phyloP scores from a whole-genome alignment of 345 rosid genomes.

The Salix udensis region DNA sequence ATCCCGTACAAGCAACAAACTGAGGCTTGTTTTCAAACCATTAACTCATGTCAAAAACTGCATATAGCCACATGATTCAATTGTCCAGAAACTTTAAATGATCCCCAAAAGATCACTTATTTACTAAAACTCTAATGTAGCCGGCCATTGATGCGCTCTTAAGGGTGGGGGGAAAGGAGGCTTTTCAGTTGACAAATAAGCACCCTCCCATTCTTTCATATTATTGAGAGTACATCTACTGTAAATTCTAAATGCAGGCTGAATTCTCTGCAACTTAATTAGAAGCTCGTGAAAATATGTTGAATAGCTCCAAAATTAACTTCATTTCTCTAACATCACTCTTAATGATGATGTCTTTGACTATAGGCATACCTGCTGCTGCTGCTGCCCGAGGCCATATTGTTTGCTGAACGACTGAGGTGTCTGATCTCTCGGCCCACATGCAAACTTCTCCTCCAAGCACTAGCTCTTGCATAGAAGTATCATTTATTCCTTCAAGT shows the following conservation, averaged over 20 bases:
- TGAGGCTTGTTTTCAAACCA: neutral
- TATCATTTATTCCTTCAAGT: conserved; percentile 57
- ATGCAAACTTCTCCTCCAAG: conserved; percentile 97
- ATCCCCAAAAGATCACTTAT: neutral
- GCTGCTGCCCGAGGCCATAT: conserved; percentile 97
- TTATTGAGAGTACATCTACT: neutral
- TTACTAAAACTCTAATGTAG: neutral
- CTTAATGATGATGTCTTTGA: neutral
- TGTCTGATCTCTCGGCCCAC: conserved; percentile 87
- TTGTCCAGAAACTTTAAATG: neutral
- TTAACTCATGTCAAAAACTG: neutral
- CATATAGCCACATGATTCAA: neutral
- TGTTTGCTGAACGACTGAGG: conserved; percentile 78
- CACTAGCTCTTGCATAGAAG: conserved; percentile 62
- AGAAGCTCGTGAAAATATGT: neutral
- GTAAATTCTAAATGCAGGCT: neutral
- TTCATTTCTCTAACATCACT: neutral
- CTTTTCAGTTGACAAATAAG: neutral
- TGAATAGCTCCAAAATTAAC: neutral
- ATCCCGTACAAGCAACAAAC: neutral
- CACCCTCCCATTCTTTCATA: neutral
- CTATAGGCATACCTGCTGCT: conserved; percentile 56
- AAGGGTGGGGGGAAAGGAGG: neutral
- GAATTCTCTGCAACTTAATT: neutral
- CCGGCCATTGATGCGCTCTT: neutral